Base-by-base conservation (phyloP, 2,329 filamentous ascomycete genomes). In the Chrysoporthe puriensis region DNA sequence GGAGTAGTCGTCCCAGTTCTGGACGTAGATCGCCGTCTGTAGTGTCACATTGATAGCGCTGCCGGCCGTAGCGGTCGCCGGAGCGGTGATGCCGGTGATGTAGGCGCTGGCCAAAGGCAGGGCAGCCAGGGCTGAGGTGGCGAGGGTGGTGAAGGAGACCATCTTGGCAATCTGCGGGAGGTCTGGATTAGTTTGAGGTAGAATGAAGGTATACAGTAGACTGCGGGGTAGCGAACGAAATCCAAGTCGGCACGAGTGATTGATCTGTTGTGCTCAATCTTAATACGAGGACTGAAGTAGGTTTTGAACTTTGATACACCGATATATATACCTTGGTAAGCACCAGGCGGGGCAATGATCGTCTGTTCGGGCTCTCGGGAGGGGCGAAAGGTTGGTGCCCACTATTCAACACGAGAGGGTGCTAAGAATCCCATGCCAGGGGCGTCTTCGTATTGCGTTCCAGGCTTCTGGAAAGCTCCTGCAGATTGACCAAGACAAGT, bases 1-100 rank as follows among this genome's bases (percentile, higher is more conserved):
- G 59, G 73, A 68, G 69, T 73, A 77, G 72, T 78, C 76, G 64
- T 74, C 71, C 72, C 71, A 77, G 74, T 78, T 78, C 73, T 78
- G 75, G 52, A 75, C 68, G 73, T 77, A 78, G 70, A 73, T 74
- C 26, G 73, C 63, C 18, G 75, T 75, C 48, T 64, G 66, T 26
- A 78, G 64, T 9, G 72, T 76, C 16, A 69, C 74, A 2, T 68
- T 72, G 52, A 78, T 66, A 62, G 63, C 73, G 13, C 65, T 36
- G 3, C 76, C 77, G 54, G 74, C 73, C 3, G 60, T 66, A 5
- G 71, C 75, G 5, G 67, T 71, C 0, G 70, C 46, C 2, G 76
- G 75, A 9, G 71, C 71, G 5, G 32, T 68, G 34, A 78, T 42
- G 66, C 65, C 32, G 50, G 69, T 66, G 70, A 78, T 66, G 71